Base-by-base conservation (phyloP, 2,329 filamentous ascomycete species). In the Penicillium sp. region DNA sequence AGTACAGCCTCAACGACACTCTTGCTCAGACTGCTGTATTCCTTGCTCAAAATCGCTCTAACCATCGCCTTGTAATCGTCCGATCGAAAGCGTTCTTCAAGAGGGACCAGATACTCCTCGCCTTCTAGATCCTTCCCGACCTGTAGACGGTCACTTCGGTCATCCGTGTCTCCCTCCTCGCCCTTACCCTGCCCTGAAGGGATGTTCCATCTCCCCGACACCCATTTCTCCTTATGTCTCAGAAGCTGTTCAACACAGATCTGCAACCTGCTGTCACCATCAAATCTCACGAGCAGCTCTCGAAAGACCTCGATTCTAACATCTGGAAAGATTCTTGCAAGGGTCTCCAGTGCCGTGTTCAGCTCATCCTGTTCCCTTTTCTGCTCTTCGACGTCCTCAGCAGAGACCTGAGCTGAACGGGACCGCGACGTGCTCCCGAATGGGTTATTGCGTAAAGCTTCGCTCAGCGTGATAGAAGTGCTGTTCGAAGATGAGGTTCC, bases 241-340 rank as follows among this genome's bases (percentile, higher is more conserved):
- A 78, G 60, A 6, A 79, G 64, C 63, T 79, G 75, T 53, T 78
- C 76, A 8, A 75, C 74, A 49, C 74, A 77, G 29, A 79, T 70
- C 45, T 77, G 70, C 8, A 79, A 60, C 47, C 75, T 68, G 54
- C 76, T 79, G 42, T 73, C 63, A 10, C 75, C 76, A 53, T 77
- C 75, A 56, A 79, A 79, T 12, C 71, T 71, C 5, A 71, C 58
- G 18, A 79, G 66, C 26, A 79, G 58, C 60, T 79, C 76, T 6
- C 76, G 74, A 39, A 79, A 75, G 5, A 78, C 76, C 53, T 79
- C 76, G 48, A 74, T 61, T 45, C 72, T 72, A 39, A 78, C 67
- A 53, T 78, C 75, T 0, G 76, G 76, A 42, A 79, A 79, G 12
- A 78, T 65, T 10, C 66, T 65, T 3, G 71, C 71, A 2, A 79